Conservation (phyloP, 2,329 filamentous ascomycete species). For the Zasmidium angulare region DNA sequence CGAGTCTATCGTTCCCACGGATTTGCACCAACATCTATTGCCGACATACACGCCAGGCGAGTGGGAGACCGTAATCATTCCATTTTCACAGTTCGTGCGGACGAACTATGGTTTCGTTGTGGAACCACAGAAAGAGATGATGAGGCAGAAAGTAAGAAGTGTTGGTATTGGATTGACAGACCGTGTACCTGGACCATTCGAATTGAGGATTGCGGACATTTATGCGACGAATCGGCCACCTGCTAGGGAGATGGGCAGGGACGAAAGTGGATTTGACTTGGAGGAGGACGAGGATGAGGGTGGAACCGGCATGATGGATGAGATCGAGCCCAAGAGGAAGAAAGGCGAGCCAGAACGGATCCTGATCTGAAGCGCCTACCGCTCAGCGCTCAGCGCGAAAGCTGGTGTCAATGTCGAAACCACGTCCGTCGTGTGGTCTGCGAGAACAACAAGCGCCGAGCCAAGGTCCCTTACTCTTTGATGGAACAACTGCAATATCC, state of each 20-base stretch:
- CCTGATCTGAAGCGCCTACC: slow-evolving; percentile 30
- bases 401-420: too few relatives aligned
- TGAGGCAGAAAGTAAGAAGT: slow-evolving; percentile 80
- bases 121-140: slow-evolving; percentile 87
- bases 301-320: slow-evolving; percentile 30
- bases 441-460: too few relatives aligned
- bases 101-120: slow-evolving; percentile 91
- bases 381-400: neutral
- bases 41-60: slow-evolving; percentile 75
- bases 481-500: too few relatives aligned
- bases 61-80: slow-evolving; percentile 94
- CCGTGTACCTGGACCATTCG: slow-evolving; percentile 81
- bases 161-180: slow-evolving; percentile 89
- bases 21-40: slow-evolving; percentile 90
- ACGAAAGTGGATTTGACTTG: slow-evolving; percentile 34
- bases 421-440: too few relatives aligned
- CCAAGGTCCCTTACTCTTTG: too few relatives aligned
- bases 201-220: slow-evolving; percentile 78
- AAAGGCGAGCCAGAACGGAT: slow-evolving; percentile 38
- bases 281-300: slow-evolving; percentile 23
- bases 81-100: slow-evolving; percentile 88
- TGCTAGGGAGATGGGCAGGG: slow-evolving; percentile 34
- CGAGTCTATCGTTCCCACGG: slow-evolving; percentile 88
- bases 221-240: slow-evolving; percentile 79
- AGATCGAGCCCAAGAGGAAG: slow-evolving; percentile 31